Evolutionary conservation across 306 rosid genomes (phyloP), one percentile per base, ranked within the genome.

Genomic region (Castanea sativa): DNA sequence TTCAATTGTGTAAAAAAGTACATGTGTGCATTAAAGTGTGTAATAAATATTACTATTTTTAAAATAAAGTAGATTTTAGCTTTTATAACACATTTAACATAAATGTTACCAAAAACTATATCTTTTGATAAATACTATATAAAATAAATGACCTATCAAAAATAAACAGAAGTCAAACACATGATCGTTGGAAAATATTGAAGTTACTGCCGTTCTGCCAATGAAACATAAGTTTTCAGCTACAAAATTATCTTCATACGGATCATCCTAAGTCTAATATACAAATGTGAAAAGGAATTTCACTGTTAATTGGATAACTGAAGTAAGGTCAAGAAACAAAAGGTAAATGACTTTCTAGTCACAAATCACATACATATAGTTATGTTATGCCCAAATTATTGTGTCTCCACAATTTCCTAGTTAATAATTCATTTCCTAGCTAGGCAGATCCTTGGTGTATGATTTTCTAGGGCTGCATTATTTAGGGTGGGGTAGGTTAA

Each of bases 381-480:
- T 41, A 41, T 8, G 38, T 35, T 52, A 60, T 52, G 76, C 53
- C 78, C 71, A 15, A 49, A 12, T 49, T 49, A 49, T 49, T 38
- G 75, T 41, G 53, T 60, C 58, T 43, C 35, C 19, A 6, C 19
- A 7, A 74, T n/a, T 74, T 75, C 70, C 58, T 21, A 12, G 70
- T 33, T 13, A 58, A 21, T 18, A 13, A 14, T 61, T 61, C 7
- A 21, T 29, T 33, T 68, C 52, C 45, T 64, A 75, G 79, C 56
- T 64, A 71, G 79, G 49, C 45, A 71, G 79, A 84, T 76, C 76
- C 69, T 12, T 49, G 53, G 4, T 49, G 16, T 49, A 49, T 49
- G 35, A 82, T 51, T 52, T 83, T 80, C 77, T 27, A 75, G 33
- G 29, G 49, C 41, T 11, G 69, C 81, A 81, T 71, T 16, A 63